A percentile compares a stretch with the other conserved stretches of the same genome.
These are phyloP conservation scores for Peronospora belbahrii DNA, from an alignment of 352 stramenopile species.

Conservation along the genomic window DNA sequence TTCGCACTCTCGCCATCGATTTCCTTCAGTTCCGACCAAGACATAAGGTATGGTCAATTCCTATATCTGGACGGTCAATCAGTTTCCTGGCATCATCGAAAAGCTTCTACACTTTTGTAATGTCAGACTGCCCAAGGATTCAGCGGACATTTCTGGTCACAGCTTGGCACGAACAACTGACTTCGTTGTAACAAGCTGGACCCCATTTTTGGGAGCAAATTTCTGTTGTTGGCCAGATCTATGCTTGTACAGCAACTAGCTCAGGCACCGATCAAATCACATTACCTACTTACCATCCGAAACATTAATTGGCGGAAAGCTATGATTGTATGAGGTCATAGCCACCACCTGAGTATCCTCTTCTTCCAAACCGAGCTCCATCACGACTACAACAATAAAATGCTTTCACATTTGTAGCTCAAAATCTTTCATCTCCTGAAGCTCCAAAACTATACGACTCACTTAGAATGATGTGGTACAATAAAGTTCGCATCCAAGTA, in stretches of 20 bases:
- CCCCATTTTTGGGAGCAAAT: conserved; percentile 75
- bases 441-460: conserved; percentile 5
- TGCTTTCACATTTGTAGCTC: conserved; percentile 2
- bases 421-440: not conserved
- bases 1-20: too few species aligned
- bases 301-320: conserved; percentile 66
- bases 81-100: too few species aligned
- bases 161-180: too few species aligned
- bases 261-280: not conserved
- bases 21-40: too few species aligned
- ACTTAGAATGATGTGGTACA: conserved; percentile 18
- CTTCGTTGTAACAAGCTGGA: too few species aligned
- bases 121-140: too few species aligned
- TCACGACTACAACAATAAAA: conserved; percentile 15
- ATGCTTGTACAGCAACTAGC: conserved; percentile 25
- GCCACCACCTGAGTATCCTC: conserved; percentile 75
- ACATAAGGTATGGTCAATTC: too few species aligned
- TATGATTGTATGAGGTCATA: conserved; percentile 67
- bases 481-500: conserved; percentile 8
- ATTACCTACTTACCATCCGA: conserved; percentile 46
- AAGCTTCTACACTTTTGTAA: too few species aligned
- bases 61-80: too few species aligned
- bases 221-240: conserved; percentile 78
- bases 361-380: conserved; percentile 78
- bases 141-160: too few species aligned